Base-by-base conservation (phyloP, 2,329 filamentous ascomycete species). In the Tolypocladium amazonense region DNA sequence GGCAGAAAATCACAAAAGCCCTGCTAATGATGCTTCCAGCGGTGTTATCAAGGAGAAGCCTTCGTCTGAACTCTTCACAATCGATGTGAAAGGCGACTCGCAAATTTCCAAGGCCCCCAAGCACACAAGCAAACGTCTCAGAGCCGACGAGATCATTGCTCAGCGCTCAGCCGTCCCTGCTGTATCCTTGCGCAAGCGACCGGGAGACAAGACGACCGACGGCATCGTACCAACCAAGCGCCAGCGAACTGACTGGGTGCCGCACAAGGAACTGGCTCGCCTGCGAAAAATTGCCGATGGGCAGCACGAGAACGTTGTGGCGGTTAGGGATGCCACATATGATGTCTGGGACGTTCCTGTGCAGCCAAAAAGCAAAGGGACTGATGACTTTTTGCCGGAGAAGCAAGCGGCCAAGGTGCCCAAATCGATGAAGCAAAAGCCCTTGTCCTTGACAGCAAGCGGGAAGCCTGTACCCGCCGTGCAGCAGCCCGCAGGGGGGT, bases 91-190 rank as follows among this genome's bases (percentile, higher is more conserved):
- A 56, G 90, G 92, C 62, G 88, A 92, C 67, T 75, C 80, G 56
- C 77, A 82, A 58, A 84, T 92, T 62, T 79, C 84, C 59, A 81
- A 81, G 69, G 76, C 82, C 63, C 80, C 85, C 67, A 80, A 84
- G 63, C 88, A 87, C 70, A 77, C 79, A 64, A 84, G 87, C 71
- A 97, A 96, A 77, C 81, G 83, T 6, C 83, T 99, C 65, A 96
- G 91, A 75, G 87, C 88, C 64, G 93, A 99, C 71, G 90, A 97
- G 71, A 97, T 99, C 64, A 86, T 99, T 66, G 87, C 88, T 37
- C 82, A 87, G 68, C 87, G 94, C 63, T 97, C 92, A 41, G 87
- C 86, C 15, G 82, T 97, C 11, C 88, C 91, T 4, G 87, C 89
- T 15, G 83, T 99, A 8, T 82, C 89, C 30, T 81, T 84, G 63